These are phyloP conservation scores for Cladosporium sp. DNA, from an alignment of 2,329 filamentous ascomycete species.

Conservation along the genomic window DNA sequence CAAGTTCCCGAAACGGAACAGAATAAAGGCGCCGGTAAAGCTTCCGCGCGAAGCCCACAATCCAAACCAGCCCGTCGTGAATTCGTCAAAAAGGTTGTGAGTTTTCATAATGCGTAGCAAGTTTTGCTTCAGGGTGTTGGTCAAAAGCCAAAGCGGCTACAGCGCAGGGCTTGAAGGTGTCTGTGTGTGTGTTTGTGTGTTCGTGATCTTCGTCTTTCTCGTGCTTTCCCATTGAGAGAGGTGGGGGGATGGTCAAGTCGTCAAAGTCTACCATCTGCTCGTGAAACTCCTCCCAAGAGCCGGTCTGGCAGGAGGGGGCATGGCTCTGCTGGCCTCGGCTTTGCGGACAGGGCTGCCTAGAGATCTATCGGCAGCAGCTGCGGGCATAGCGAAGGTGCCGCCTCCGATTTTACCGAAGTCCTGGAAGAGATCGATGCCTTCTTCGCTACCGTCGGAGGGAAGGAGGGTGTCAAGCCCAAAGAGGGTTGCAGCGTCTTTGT, in stretches of 20 bases:
- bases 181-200: too few relatives aligned
- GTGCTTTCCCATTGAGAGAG: too few relatives aligned
- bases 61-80: too few relatives aligned
- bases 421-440: conserved; percentile 66
- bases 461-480: conserved; percentile 47
- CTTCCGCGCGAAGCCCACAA: too few relatives aligned
- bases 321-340: conserved; percentile 15
- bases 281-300: conserved; percentile 25
- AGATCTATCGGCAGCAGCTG: conserved; percentile 23
- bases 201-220: too few relatives aligned
- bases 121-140: background rate
- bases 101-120: background rate
- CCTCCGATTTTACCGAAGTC: conserved; percentile 70
- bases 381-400: conserved; percentile 14
- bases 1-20: too few relatives aligned
- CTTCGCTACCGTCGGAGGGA: conserved; percentile 53
- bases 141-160: too few relatives aligned
- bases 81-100: too few relatives aligned
- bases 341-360: conserved; percentile 29
- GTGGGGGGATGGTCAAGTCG: too few relatives aligned
- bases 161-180: too few relatives aligned
- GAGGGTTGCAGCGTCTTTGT: conserved; percentile 50
- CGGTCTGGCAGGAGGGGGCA: conserved; percentile 26
- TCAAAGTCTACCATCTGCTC: conserved; percentile 32
- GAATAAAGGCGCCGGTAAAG: too few relatives aligned